Conservation (phyloP, 257 asterid species). For the Solanum sitiens region DNA sequence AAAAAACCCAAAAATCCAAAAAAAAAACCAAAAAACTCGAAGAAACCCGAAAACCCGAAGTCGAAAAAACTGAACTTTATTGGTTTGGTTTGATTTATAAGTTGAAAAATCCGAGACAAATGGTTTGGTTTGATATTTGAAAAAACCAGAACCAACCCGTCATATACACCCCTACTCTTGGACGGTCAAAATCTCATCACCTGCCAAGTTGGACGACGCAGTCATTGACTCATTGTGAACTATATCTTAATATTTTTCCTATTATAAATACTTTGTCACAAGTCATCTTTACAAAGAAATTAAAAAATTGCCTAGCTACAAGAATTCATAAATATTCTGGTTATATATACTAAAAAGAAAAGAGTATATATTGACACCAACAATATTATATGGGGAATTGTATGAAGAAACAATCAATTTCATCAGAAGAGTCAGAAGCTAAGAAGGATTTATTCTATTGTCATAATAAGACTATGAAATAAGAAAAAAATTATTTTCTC, state of each 20-base stretch:
- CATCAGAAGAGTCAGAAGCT: neutral
- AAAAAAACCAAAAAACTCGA: too few relatives aligned
- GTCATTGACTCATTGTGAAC: neutral
- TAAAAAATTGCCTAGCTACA: neutral
- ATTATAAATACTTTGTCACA: neutral
- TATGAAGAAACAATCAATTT: conserved; percentile 15
- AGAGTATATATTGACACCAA: neutral
- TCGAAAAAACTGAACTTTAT: too few relatives aligned
- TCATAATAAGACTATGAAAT: neutral
- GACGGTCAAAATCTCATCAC: neutral
- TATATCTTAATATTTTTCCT: neutral
- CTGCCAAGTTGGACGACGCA: neutral
- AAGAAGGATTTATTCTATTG: neutral
- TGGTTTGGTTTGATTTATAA: too few relatives aligned
- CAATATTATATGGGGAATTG: conserved; percentile 47
- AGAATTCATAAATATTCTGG: neutral
- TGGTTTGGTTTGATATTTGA: too few relatives aligned
- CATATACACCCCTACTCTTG: too few relatives aligned
- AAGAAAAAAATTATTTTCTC: neutral
- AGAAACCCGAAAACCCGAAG: too few relatives aligned
- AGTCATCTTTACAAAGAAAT: neutral
- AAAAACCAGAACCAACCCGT: too few relatives aligned
- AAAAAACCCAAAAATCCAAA: too few relatives aligned
- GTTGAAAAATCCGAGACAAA: too few relatives aligned
- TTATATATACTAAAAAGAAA: neutral